Conservation (phyloP, 177 flowering plant species). For the Vitis hybrid region DNA sequence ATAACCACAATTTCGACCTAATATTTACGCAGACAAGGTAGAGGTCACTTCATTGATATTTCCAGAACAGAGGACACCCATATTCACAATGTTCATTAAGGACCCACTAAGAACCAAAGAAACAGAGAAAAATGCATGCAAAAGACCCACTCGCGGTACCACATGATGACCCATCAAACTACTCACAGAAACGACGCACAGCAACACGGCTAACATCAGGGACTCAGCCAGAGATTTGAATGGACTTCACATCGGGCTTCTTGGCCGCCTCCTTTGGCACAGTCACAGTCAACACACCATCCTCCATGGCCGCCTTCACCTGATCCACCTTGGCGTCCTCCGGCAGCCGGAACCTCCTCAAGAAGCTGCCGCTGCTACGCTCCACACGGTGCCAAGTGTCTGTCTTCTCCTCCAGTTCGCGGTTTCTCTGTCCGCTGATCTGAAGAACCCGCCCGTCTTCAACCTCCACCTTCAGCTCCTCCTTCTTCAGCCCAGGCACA, state of each 20-base stretch:
- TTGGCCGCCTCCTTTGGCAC: slow-evolving; percentile 6
- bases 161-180: too few relatives aligned
- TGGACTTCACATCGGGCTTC: slow-evolving; percentile 18
- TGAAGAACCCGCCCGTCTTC: slow-evolving; percentile 30
- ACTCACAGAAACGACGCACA: neutral
- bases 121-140: too few relatives aligned
- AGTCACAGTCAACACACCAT: slow-evolving; percentile 20
- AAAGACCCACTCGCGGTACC: too few relatives aligned
- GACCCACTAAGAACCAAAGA: too few relatives aligned
- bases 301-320: slow-evolving; percentile 33
- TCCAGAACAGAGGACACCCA: too few relatives aligned
- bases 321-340: slow-evolving; percentile 35
- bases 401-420: slow-evolving; percentile 33
- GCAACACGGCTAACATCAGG: neutral
- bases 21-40: too few relatives aligned
- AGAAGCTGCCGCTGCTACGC: slow-evolving; percentile 32
- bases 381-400: slow-evolving; percentile 38
- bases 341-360: slow-evolving; percentile 33
- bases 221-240: slow-evolving; percentile 20
- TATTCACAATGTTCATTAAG: too few relatives aligned
- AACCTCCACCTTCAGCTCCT: slow-evolving; percentile 37
- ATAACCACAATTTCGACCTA: too few relatives aligned
- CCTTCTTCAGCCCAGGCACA: slow-evolving; percentile 34
- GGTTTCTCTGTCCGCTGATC: slow-evolving; percentile 33
- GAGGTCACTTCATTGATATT: too few relatives aligned